Evolutionary conservation across 768 basidiomycete species (phyloP).

Genomic region (Auricularia heimuer): DNA sequence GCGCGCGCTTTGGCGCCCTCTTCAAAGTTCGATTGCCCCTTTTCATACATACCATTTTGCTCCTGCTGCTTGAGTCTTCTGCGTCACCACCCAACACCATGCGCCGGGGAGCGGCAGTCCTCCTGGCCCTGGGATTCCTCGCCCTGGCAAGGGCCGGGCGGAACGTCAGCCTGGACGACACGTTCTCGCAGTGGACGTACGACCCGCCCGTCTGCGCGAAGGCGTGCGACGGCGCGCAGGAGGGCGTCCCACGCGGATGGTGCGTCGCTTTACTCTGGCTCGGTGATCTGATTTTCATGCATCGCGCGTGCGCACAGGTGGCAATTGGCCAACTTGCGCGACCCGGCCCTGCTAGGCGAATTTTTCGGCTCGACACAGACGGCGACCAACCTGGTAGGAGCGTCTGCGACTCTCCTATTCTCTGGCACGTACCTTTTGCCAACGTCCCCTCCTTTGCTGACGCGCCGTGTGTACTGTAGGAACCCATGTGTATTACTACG

Average conservation of each 20-base stretch:
- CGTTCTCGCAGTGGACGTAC: not conserved
- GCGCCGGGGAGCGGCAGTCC: not conserved
- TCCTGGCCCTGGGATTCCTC: not conserved
- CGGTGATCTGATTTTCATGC: not conserved
- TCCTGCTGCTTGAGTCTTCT: not conserved
- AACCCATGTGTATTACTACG: not conserved
- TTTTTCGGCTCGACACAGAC: not conserved
- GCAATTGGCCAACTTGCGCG: not conserved
- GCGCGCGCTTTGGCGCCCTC: too few species aligned
- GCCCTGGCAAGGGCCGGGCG: not conserved
- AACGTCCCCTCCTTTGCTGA: not conserved
- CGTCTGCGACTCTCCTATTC: not conserved
- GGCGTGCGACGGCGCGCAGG: not conserved
- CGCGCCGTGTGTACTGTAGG: not conserved
- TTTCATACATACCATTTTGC: too few species aligned
- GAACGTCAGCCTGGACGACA: not conserved
- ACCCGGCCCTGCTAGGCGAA: not conserved
- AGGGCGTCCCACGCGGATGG: not conserved
- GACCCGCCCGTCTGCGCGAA: not conserved
- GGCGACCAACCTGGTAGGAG: not conserved
- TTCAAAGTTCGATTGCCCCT: too few species aligned
- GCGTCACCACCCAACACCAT: not conserved
- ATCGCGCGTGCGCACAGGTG: not conserved
- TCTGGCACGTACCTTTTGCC: not conserved
- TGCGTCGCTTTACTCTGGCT: not conserved